Conservation (phyloP, 2,329 filamentous ascomycete genomes). For the Colletotrichum orchidophilum region DNA sequence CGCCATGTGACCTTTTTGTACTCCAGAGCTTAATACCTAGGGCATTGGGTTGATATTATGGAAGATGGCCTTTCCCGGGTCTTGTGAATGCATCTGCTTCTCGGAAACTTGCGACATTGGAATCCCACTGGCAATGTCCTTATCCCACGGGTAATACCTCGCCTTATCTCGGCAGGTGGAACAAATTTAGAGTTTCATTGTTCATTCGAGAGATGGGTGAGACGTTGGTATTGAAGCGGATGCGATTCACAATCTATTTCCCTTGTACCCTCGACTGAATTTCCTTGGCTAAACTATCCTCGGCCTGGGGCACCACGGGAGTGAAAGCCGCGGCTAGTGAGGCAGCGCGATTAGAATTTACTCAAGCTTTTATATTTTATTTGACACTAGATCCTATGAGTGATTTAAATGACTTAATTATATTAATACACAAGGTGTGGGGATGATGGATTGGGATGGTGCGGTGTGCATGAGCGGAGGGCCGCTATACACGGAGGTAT, state of each 20-base stretch:
- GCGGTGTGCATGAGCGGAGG: conserved; percentile 12
- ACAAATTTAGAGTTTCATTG: neutral
- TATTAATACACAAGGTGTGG: too few relatives aligned
- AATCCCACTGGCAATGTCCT: neutral
- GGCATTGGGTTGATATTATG: too few relatives aligned
- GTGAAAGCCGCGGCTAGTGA: conserved; percentile 3
- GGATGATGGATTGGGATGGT: neutral
- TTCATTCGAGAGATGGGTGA: neutral
- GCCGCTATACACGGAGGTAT: neutral
- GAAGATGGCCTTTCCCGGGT: neutral
- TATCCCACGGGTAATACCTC: neutral
- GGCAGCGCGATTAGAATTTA: neutral
- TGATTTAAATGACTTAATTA: too few relatives aligned
- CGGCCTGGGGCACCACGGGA: neutral
- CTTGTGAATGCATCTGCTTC: neutral
- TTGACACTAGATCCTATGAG: too few relatives aligned
- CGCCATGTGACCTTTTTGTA: neutral
- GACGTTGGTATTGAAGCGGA: neutral
- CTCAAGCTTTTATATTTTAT: too few relatives aligned
- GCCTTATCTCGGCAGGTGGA: neutral
- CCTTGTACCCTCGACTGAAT: neutral
- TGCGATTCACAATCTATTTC: neutral
- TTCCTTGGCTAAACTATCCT: neutral
- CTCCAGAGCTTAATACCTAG: too few relatives aligned
- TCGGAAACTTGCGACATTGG: neutral